Base-by-base conservation (phyloP, 495 filamentous ascomycete species). In the Daldinia decipiens region DNA sequence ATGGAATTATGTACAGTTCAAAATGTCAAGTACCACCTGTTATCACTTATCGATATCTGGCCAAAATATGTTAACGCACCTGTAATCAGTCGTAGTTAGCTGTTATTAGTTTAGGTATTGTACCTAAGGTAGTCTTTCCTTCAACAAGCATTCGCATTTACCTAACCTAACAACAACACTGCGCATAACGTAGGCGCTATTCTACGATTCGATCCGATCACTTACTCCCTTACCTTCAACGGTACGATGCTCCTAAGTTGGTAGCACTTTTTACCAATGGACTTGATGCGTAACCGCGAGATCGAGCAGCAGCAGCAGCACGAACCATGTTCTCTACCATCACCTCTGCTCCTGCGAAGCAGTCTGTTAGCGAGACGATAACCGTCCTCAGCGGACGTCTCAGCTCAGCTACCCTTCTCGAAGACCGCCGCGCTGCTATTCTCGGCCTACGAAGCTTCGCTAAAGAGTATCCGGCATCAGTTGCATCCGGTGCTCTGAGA, bases 321-420 rank as follows among this genome's bases (percentile, higher is more conserved):
- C 64, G 13, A 67, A 84, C 80, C 77, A 95, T 97, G 93, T 92
- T 96, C 80, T 90, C 91, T 78, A 83, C 73, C 66, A 94, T 96
- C 80, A 90, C 92, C 71, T 88, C 94, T 83, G 91, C 93, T 76
- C 95, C 95, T 72, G 92, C 92, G 80, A 97, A 95, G 87, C 95
- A 98, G 87, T 95, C 92, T 79, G 95, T 93, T 64, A 92, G 91
- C 73, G 93, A 96, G 74, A 97, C 95, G 19, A 99, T 99, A 76
- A 89, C 90, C 63, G 91, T 92, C 47, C 86, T 98, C 50, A 95
- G 91, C 81, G 89, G 89, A 74, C 91, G 95, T 59, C 87, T 99
- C 31, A 89, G 91, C 71, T 94, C 89, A 63, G 92, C 93, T 32
- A 97, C 93, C 1, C 85, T 99, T 19, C 86, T 98, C 38, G 95